Evolutionary conservation across 148 eudicot species (phyloP).

Genomic region (Suaeda aralocaspica): DNA sequence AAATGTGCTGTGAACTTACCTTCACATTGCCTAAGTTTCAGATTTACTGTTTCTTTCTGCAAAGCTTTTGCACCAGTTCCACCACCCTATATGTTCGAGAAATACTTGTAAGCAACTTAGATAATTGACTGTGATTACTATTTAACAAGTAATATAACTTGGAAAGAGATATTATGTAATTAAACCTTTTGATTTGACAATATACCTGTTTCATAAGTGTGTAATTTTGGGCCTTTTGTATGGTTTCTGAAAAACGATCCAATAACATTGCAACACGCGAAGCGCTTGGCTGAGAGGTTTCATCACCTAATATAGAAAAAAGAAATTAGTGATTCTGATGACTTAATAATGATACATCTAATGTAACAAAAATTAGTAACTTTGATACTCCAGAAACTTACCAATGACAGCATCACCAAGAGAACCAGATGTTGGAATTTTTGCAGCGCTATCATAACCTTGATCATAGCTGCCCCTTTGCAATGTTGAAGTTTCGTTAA

Average conservation of each 20-base stretch:
- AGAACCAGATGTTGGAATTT: slow-evolving; percentile 22
- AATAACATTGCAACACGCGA: slow-evolving; percentile 74
- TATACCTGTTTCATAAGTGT: slow-evolving; percentile 42
- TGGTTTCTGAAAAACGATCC: slow-evolving; percentile 74
- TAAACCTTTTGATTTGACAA: slow-evolving; percentile 11
- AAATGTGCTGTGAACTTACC: slow-evolving; percentile 38
- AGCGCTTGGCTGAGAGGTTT: slow-evolving; percentile 61
- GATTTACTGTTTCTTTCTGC: slow-evolving; percentile 49
- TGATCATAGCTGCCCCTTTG: slow-evolving; percentile 32
- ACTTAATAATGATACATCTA: background rate
- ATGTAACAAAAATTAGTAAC: background rate
- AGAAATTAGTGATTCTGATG: background rate
- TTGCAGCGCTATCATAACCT: slow-evolving; percentile 33
- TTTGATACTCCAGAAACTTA: slow-evolving; percentile 20
- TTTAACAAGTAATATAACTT: background rate
- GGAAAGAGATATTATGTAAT: too few species aligned
- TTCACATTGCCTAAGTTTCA: slow-evolving; percentile 51
- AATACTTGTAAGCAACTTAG: too few species aligned
- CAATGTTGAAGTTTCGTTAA: slow-evolving; percentile 12
- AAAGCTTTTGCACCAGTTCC: slow-evolving; percentile 35
- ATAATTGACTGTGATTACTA: background rate
- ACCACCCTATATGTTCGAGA: slow-evolving; percentile 32
- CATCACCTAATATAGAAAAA: slow-evolving; percentile 32
- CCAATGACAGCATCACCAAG: slow-evolving; percentile 32
- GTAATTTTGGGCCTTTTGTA: slow-evolving; percentile 62